Conservation (phyloP, 345 rosid species). For the Lepidium sativum region DNA sequence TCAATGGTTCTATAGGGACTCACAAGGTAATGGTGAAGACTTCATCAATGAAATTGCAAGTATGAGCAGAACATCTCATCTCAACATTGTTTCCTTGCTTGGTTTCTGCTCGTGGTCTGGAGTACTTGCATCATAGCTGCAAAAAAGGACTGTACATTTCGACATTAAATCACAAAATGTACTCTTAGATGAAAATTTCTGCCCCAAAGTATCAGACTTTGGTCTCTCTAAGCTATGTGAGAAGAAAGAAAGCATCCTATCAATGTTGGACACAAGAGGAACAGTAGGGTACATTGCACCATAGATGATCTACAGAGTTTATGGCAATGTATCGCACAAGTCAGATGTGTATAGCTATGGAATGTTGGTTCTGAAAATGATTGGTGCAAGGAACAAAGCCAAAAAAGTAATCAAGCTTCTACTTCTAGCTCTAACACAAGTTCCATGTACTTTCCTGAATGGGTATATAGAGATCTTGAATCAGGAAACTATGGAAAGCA, state of each 20-base stretch:
- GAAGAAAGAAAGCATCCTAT: constrained; percentile 21
- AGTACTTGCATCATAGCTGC: constrained; percentile 40
- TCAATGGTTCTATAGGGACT: not conserved
- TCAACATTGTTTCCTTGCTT: constrained; percentile 29
- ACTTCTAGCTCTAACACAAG: constrained; percentile 12
- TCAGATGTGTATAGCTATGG: constrained; percentile 43
- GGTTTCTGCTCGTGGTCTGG: constrained; percentile 42
- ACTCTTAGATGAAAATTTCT: constrained; percentile 26
- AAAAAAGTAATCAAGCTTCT: not conserved
- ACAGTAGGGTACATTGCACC: constrained; percentile 41
- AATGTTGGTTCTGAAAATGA: constrained; percentile 36
- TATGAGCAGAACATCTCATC: constrained; percentile 38
- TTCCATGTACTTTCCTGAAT: constrained; percentile 26
- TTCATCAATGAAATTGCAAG: constrained; percentile 40
- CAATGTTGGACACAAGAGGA: constrained; percentile 31
- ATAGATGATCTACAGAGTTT: not conserved
- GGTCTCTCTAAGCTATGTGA: constrained; percentile 40
- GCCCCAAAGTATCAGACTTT: constrained; percentile 38
- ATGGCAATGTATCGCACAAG: constrained; percentile 31
- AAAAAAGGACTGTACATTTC: constrained; percentile 37
- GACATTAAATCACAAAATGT: constrained; percentile 47
- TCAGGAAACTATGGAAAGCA: not conserved
- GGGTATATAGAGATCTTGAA: constrained; percentile 25
- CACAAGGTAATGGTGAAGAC: constrained; percentile 26
- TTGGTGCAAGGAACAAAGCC: constrained; percentile 13